Evolutionary conservation across 2,329 filamentous ascomycete species (phyloP), one percentile per base, ranked within the genome.

Genomic region (Neofusicoccum kwambonambiense): DNA sequence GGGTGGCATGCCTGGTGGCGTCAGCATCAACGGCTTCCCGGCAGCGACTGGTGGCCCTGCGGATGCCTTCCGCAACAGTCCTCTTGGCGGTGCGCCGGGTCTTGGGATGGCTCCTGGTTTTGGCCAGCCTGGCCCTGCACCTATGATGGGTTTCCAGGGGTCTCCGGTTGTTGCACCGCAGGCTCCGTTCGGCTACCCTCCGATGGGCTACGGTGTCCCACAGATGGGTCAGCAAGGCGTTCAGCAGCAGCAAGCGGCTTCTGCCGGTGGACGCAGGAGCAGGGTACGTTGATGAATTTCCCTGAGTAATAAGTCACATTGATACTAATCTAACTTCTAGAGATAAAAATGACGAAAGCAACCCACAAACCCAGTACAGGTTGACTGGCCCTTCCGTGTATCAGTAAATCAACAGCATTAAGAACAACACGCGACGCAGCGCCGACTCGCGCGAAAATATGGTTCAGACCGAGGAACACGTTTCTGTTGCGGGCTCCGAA

Each of bases 61-160:
- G 6, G 63, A 65, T 52, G 54, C 63, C 3, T 65, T 60, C 63
- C 52, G 63, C 27, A 61, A 52, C 56, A 50, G 42, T 22, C 42
- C 62, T 31, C 51, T 64, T 19, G 61, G 61, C 35, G 54, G 44
- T 51, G 63, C 63, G 19, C 54, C 54, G 34, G 56, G 63, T 17
- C 63, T 61, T n/a, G 63, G 52, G 22, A 60, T 65, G 63, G 54
- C 54, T 13, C 44, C 63, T 13, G 54, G 54, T 22, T 64, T 64
- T 27, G 62, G 62, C 8, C 52, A 56, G 22, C 62, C 62, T 1
- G 50, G 50, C 13, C 61, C 61, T 37, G 61, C 61, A 12, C 61
- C 52, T 1, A 65, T 65, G 63, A 52, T 65, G 54, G 63, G 63
- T 11, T 60, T 65, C 31, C 54, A 50, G 19, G 63, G 63, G 6